A percentile compares a stretch with the other conserved stretches of the same genome.
These are phyloP conservation scores for Eutrema yunnanense DNA, from an alignment of 345 rosid species.

Conservation along the genomic window DNA sequence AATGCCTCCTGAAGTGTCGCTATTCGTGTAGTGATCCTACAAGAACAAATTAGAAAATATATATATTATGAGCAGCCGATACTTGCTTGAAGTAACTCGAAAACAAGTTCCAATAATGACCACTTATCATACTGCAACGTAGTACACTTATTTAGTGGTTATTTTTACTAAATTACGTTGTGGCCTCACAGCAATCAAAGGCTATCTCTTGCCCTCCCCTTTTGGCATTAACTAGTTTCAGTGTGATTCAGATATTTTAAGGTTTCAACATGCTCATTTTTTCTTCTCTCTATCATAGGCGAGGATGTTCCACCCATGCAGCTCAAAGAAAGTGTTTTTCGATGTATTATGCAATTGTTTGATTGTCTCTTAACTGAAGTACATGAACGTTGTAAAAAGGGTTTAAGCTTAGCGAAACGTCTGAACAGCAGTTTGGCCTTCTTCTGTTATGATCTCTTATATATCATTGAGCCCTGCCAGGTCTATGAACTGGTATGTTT, in stretches of 20 bases:
- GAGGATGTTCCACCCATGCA: conserved; percentile 99
- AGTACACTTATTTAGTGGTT: background rate
- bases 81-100: background rate
- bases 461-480: conserved; percentile 92
- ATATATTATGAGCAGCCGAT: background rate
- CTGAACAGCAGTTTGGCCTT: conserved; percentile 97
- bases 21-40: background rate
- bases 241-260: background rate
- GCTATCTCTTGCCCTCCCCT: background rate
- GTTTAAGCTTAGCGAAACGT: conserved; percentile 88
- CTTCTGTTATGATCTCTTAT: conserved; percentile 94
- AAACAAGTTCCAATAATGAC: background rate
- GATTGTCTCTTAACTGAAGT: conserved; percentile 98
- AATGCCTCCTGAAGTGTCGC: background rate
- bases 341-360: conserved; percentile 83
- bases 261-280: conserved; percentile 4
- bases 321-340: conserved; percentile 90
- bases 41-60: background rate
- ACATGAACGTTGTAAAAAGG: conserved; percentile 98
- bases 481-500: conserved; percentile 90
- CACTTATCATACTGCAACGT: background rate
- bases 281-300: conserved; percentile 36
- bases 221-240: conserved; percentile 4
- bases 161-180: background rate
- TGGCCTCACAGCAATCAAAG: background rate